A percentile compares a stretch with the other conserved stretches of the same genome.
These are phyloP conservation scores for Peronospora destructor DNA, from an alignment of 352 stramenopile species.

Conservation along the genomic window DNA sequence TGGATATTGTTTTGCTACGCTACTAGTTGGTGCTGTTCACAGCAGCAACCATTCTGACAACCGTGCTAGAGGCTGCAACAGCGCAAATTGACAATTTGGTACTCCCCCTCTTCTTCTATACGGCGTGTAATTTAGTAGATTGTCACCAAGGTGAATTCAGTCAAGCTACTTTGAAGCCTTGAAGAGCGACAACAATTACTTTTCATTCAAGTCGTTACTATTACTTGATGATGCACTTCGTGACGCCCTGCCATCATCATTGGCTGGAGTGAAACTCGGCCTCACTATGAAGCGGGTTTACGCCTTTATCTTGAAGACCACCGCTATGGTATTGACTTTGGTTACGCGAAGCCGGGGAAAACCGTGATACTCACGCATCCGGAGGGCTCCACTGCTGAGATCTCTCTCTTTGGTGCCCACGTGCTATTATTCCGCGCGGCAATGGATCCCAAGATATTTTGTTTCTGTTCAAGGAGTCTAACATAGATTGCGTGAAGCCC, in stretches of 20 bases:
- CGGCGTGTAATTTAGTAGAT: constrained; percentile 41
- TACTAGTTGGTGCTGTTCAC: constrained; percentile 11
- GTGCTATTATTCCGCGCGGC: constrained; percentile 55
- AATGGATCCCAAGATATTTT: constrained; percentile 51
- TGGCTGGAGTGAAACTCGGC: too few species aligned
- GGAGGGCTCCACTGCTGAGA: constrained; percentile 47
- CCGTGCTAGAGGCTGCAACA: constrained; percentile 56
- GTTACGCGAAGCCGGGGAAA: constrained; percentile 33
- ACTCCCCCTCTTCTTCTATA: constrained; percentile 64
- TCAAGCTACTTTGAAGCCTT: not conserved
- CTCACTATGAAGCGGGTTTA: too few species aligned
- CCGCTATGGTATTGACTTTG: constrained; percentile 16
- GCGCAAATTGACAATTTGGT: constrained; percentile 83
- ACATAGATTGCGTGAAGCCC: constrained; percentile 78
- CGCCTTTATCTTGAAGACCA: constrained; percentile 17
- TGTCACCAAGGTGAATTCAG: constrained; percentile 23
- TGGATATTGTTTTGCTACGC: constrained; percentile 1
- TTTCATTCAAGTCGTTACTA: not conserved
- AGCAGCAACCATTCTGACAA: constrained; percentile 41
- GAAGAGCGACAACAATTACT: not conserved
- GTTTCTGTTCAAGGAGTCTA: constrained; percentile 76
- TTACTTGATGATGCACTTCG: not conserved
- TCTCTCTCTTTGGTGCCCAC: constrained; percentile 78
- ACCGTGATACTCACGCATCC: constrained; percentile 47
- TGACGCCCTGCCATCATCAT: too few species aligned